phyloP scores from a whole-genome alignment of 2,329 filamentous ascomycete species.

The Gnomoniopsis sp. region DNA sequence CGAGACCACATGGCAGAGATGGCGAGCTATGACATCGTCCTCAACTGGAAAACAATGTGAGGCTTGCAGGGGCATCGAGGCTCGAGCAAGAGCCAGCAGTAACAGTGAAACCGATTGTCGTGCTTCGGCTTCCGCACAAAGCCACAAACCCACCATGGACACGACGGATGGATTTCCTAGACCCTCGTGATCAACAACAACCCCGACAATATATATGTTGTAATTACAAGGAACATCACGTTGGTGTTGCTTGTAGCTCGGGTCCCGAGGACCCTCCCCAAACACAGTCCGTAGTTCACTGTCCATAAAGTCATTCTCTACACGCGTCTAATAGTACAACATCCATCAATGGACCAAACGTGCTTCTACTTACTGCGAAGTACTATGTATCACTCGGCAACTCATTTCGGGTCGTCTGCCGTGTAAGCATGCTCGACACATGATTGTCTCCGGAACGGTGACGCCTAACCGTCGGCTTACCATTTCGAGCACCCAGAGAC shows the following conservation, averaged over 20 bases:
- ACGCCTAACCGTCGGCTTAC: background rate
- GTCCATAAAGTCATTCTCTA: background rate
- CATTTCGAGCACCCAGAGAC: background rate
- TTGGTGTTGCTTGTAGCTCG: background rate
- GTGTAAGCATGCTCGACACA: too few relatives aligned
- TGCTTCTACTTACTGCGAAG: background rate
- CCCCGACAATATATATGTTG: background rate
- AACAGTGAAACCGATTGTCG: background rate
- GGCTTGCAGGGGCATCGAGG: background rate
- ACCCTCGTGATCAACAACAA: background rate
- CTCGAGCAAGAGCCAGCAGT: background rate
- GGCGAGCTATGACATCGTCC: background rate
- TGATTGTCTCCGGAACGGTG: background rate
- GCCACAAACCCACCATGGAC: too few relatives aligned
- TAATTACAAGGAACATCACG: background rate
- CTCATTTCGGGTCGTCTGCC: too few relatives aligned
- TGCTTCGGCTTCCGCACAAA: conserved; percentile 6
- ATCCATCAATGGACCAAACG: too few relatives aligned
- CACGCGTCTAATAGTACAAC: background rate
- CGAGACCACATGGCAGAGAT: background rate
- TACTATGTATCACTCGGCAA: background rate
- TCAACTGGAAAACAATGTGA: background rate
- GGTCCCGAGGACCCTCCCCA: conserved; percentile 1
- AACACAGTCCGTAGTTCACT: background rate
- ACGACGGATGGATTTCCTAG: background rate